A percentile compares a stretch with the other conserved stretches of the same genome.
These are phyloP conservation scores for Candida argentea DNA, from an alignment of 805 yeast genomes.

Conservation along the genomic window DNA sequence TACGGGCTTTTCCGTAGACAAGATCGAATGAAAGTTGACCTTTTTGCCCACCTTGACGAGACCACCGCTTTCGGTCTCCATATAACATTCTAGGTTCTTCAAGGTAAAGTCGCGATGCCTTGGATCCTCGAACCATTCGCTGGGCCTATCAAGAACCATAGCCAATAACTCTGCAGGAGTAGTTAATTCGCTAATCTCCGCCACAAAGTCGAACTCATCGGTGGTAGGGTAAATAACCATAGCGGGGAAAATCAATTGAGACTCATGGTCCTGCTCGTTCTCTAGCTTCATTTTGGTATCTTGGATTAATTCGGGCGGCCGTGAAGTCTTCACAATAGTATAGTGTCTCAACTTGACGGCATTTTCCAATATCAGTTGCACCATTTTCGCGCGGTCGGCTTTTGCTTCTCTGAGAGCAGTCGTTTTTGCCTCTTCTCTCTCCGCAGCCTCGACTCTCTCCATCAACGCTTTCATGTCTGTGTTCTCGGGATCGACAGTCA, in stretches of 20 bases:
- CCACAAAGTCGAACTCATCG: slow-evolving; percentile 76
- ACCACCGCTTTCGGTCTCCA: slow-evolving; percentile 81
- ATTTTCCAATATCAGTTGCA: slow-evolving; percentile 35
- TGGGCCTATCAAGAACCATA: slow-evolving; percentile 51
- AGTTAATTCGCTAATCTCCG: slow-evolving; percentile 61
- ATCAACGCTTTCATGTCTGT: slow-evolving; percentile 41
- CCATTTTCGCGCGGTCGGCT: slow-evolving; percentile 29
- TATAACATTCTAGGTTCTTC: slow-evolving; percentile 56
- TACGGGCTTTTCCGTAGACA: slow-evolving; percentile 50
- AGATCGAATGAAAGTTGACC: slow-evolving; percentile 50
- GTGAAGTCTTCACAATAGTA: slow-evolving; percentile 35
- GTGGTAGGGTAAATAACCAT: slow-evolving; percentile 72
- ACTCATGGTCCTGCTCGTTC: slow-evolving; percentile 55
- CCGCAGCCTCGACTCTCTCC: slow-evolving; percentile 29
- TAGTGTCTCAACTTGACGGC: slow-evolving; percentile 58
- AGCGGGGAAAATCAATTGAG: slow-evolving; percentile 77
- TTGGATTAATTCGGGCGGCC: slow-evolving; percentile 47
- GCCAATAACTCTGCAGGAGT: slow-evolving; percentile 56
- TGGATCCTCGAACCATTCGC: slow-evolving; percentile 56
- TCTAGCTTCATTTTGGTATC: slow-evolving; percentile 48
- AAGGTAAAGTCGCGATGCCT: slow-evolving; percentile 50
- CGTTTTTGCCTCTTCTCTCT: slow-evolving; percentile 18
- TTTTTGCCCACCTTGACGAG: slow-evolving; percentile 78
- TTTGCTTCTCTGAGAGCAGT: slow-evolving; percentile 28
- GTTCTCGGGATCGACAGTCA: slow-evolving; percentile 50